Percentiles rank a stretch among this genome's conserved stretches.
Evolutionary conservation across 345 rosid genomes (phyloP).

Genomic region (Triadica sebifera): DNA sequence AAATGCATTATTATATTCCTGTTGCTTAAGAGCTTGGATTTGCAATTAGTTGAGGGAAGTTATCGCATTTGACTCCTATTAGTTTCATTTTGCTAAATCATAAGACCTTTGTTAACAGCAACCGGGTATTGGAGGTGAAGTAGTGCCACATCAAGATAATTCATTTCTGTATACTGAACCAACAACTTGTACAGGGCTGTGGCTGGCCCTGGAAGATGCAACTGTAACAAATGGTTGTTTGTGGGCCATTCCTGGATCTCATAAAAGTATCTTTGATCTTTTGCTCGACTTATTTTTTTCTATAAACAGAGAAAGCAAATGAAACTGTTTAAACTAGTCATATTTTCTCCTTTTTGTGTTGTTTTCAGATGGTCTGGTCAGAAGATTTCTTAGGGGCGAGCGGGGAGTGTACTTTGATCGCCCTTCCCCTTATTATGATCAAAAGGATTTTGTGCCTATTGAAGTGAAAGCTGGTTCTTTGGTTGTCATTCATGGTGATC

Average conservation of each 20-base stretch:
- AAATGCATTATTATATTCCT: background rate
- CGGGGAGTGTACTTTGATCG: conserved; percentile 72
- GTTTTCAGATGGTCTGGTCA: conserved; percentile 78
- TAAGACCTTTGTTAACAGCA: conserved; percentile 47
- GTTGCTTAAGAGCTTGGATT: background rate
- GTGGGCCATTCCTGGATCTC: conserved; percentile 98
- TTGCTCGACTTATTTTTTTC: background rate
- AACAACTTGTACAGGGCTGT: conserved; percentile 82
- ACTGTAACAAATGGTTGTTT: conserved; percentile 80
- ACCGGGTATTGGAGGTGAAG: conserved; percentile 99
- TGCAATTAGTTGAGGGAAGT: background rate
- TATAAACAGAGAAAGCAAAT: background rate
- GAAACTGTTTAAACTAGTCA: background rate
- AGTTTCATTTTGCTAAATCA: background rate
- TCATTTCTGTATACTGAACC: conserved; percentile 90
- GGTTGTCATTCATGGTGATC: conserved; percentile 86
- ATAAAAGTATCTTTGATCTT: conserved; percentile 51
- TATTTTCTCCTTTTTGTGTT: background rate
- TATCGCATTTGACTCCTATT: background rate
- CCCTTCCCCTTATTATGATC: conserved; percentile 73
- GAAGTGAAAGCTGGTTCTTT: conserved; percentile 94
- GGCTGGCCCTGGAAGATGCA: conserved; percentile 96
- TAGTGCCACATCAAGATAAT: conserved; percentile 91
- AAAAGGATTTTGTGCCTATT: conserved; percentile 74
- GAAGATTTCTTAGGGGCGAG: conserved; percentile 78